Percentiles rank a stretch among this genome's conserved stretches.
phyloP scores from a whole-genome alignment of 2,329 filamentous ascomycete species.

The Penicillium sp. region DNA sequence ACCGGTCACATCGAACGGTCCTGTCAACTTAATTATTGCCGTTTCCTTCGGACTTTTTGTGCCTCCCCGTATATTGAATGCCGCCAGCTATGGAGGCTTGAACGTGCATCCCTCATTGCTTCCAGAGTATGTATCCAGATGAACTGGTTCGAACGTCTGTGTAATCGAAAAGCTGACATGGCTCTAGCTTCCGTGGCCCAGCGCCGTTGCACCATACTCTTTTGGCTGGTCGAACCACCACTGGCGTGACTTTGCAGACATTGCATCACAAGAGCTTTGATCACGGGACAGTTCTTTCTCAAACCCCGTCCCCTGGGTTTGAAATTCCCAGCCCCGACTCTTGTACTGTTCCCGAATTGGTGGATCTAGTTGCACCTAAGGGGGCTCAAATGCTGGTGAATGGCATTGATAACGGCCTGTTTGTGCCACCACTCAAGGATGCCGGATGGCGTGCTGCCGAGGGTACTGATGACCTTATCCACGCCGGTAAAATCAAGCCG shows the following conservation, averaged over 20 bases:
- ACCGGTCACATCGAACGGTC: conserved; percentile 46
- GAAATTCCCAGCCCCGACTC: conserved; percentile 49
- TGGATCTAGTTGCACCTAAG: conserved; percentile 57
- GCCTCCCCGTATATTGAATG: conserved; percentile 69
- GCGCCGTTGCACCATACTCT: conserved; percentile 87
- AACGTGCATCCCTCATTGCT: conserved; percentile 93
- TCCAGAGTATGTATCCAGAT: conserved; percentile 62
- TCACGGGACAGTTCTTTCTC: conserved; percentile 70
- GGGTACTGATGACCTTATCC: conserved; percentile 33
- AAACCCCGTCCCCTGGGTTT: conserved; percentile 61
- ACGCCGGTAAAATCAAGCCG: conserved; percentile 73
- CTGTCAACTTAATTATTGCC: conserved; percentile 77
- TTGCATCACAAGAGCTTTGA: conserved; percentile 77
- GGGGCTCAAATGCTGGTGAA: conserved; percentile 71
- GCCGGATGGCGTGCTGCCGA: conserved; percentile 28
- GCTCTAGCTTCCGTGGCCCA: conserved; percentile 70
- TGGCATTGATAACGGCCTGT: conserved; percentile 62
- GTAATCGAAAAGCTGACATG: background rate
- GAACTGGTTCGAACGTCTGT: background rate
- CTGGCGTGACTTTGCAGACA: conserved; percentile 84
- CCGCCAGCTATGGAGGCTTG: conserved; percentile 76
- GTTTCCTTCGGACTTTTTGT: conserved; percentile 94
- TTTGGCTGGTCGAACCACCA: conserved; percentile 58
- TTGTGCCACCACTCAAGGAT: conserved; percentile 60
- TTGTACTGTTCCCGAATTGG: conserved; percentile 53